Evolutionary conservation across 2,329 filamentous ascomycete genomes (phyloP).

Genomic region (Alternaria gaisen): DNA sequence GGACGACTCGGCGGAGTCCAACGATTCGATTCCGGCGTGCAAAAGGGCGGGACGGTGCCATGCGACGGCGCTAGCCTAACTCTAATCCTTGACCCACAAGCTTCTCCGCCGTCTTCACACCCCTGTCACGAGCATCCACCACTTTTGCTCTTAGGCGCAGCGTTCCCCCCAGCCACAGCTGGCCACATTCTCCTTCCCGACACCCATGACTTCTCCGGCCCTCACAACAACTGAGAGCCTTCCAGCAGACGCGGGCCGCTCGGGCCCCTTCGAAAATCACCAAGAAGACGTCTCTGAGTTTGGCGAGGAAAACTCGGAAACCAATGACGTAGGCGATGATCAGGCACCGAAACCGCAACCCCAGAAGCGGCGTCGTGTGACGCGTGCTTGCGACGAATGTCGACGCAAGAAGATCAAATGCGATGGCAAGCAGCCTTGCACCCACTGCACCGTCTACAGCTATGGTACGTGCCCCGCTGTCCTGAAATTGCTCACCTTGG

Average conservation of each 20-base stretch:
- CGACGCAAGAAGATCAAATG: conserved; percentile 64
- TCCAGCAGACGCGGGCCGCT: conserved; percentile 38
- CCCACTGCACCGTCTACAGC: conserved; percentile 97
- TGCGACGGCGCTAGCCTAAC: conserved; percentile 43
- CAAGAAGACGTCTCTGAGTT: conserved; percentile 44
- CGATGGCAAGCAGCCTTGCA: conserved; percentile 67
- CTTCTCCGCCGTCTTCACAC: conserved; percentile 38
- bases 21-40: conserved; percentile 34
- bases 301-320: conserved; percentile 44
- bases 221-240: conserved; percentile 44
- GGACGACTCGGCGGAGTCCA: conserved; percentile 41
- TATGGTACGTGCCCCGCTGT: conserved; percentile 71
- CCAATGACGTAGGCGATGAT: conserved; percentile 45
- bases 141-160: conserved; percentile 44
- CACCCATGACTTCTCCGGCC: conserved; percentile 49
- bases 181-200: conserved; percentile 37
- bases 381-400: conserved; percentile 55
- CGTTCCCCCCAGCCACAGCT: conserved; percentile 40
- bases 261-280: conserved; percentile 38
- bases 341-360: conserved; percentile 47
- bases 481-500: conserved; percentile 5
- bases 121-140: conserved; percentile 36
- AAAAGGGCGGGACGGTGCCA: conserved; percentile 42
- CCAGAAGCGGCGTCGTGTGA: conserved; percentile 56
- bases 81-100: conserved; percentile 42